Conservation (phyloP, 495 filamentous ascomycete genomes). For the Talaromyces liani region DNA sequence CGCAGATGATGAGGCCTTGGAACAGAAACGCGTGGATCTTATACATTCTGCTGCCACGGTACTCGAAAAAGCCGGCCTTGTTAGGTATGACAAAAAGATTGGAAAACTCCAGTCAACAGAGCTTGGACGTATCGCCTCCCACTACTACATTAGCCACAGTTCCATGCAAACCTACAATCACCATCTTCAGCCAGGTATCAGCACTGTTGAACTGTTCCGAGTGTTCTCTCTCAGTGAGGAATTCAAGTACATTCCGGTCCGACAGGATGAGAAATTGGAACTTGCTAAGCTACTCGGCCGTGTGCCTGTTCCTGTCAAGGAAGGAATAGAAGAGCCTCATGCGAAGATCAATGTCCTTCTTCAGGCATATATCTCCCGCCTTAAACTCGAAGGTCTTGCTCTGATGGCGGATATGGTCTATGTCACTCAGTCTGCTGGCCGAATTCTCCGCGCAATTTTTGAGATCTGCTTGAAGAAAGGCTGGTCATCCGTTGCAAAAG, state of each 20-base stretch:
- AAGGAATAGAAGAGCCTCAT: conserved; percentile 92
- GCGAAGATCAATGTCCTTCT: conserved; percentile 99
- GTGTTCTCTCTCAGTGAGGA: conserved; percentile 97
- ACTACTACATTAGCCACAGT: conserved; percentile 95
- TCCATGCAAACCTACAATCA: conserved; percentile 97
- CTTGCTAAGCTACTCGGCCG: conserved; percentile 82
- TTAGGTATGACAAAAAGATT: conserved; percentile 93
- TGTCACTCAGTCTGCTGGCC: conserved; percentile 93
- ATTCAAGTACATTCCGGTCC: conserved; percentile 98
- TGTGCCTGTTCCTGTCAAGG: conserved; percentile 94
- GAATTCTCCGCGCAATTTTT: conserved; percentile 92
- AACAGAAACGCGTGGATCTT: conserved; percentile 94
- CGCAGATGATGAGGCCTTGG: conserved; percentile 80
- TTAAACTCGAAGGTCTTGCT: conserved; percentile 88
- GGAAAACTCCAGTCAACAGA: conserved; percentile 87
- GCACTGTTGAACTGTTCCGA: conserved; percentile 89
- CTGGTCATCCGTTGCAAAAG: conserved; percentile 90
- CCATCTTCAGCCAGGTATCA: conserved; percentile 87
- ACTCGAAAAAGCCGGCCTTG: conserved; percentile 76
- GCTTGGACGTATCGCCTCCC: conserved; percentile 88
- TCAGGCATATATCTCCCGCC: conserved; percentile 91
- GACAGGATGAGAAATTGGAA: conserved; percentile 96
- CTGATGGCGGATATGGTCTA: conserved; percentile 99
- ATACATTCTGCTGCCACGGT: conserved; percentile 89
- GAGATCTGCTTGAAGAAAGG: conserved; percentile 95